Percentiles rank a stretch among this genome's conserved stretches.
These are phyloP conservation scores for Sequoiadendron giganteum DNA, from an alignment of 75 land plant species.

Conservation along the genomic window DNA sequence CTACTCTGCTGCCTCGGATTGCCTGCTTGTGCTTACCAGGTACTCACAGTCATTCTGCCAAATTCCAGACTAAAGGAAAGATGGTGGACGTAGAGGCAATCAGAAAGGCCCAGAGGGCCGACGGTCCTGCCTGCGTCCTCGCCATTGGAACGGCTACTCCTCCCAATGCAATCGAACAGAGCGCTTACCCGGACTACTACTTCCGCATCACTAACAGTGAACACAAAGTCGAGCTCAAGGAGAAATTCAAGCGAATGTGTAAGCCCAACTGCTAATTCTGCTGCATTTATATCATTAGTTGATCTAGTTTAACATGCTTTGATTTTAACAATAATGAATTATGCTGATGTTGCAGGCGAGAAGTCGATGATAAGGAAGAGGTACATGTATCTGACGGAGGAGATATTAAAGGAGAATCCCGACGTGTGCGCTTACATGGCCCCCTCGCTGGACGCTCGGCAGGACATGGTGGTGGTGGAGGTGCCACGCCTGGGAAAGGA, in stretches of 20 bases:
- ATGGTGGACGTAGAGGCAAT: constrained; percentile 9
- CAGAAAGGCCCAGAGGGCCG: constrained; percentile 31
- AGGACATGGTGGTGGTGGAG: constrained; percentile 17
- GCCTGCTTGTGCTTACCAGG: too few species aligned
- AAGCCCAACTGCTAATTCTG: constrained; percentile 46
- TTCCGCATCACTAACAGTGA: too few species aligned
- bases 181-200: too few species aligned
- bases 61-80: neutral
- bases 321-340: constrained; percentile 19
- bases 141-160: constrained; percentile 56
- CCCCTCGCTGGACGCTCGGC: too few species aligned
- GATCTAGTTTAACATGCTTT: constrained; percentile 16
- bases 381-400: too few species aligned
- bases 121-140: constrained; percentile 49
- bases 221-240: too few species aligned
- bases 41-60: too few species aligned
- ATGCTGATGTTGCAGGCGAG: neutral
- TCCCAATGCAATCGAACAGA: too few species aligned
- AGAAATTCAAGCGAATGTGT: constrained; percentile 25
- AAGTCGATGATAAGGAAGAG: too few species aligned
- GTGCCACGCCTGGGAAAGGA: constrained; percentile 30
- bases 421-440: too few species aligned
- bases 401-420: too few species aligned
- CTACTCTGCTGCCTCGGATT: too few species aligned
- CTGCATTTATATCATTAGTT: constrained; percentile 31